phyloP scores from a whole-genome alignment of 2,329 filamentous ascomycete species.

The Calonectria pseudoreteaudii region DNA sequence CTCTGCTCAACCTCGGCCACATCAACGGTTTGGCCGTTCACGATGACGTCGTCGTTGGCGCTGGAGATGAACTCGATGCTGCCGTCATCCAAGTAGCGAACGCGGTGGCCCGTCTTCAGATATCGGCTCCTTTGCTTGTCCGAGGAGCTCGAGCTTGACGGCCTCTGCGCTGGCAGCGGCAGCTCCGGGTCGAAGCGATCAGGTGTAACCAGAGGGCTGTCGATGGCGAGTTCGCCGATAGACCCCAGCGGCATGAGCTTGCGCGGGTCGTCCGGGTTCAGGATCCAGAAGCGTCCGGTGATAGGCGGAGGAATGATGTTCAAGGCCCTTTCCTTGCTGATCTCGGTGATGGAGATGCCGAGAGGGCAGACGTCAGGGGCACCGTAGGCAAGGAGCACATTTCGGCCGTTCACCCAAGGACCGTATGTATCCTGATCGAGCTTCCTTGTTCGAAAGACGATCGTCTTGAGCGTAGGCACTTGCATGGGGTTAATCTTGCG shows the following conservation, averaged over 20 bases:
- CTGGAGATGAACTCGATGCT: slow-evolving; percentile 61
- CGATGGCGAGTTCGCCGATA: slow-evolving; percentile 70
- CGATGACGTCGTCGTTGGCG: slow-evolving; percentile 54
- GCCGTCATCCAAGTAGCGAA: slow-evolving; percentile 61
- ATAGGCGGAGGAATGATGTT: slow-evolving; percentile 61
- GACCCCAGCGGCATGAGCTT: slow-evolving; percentile 65
- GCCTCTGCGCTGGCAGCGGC: slow-evolving; percentile 41
- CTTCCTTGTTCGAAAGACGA: slow-evolving; percentile 62
- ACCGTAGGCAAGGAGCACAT: slow-evolving; percentile 64
- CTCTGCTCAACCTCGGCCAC: slow-evolving; percentile 60
- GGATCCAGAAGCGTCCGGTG: slow-evolving; percentile 63
- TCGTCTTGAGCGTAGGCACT: slow-evolving; percentile 52
- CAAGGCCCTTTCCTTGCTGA: slow-evolving; percentile 51
- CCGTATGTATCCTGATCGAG: slow-evolving; percentile 62
- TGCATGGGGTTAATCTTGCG: slow-evolving; percentile 52
- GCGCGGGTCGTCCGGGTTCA: slow-evolving; percentile 63
- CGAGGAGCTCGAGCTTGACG: slow-evolving; percentile 19
- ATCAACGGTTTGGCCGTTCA: slow-evolving; percentile 54
- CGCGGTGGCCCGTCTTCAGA: slow-evolving; percentile 64
- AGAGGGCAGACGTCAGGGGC: slow-evolving; percentile 64
- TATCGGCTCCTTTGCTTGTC: slow-evolving; percentile 50
- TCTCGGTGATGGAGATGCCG: slow-evolving; percentile 61
- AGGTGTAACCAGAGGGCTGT: slow-evolving; percentile 56
- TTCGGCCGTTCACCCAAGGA: slow-evolving; percentile 59
- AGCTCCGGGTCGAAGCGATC: slow-evolving; percentile 50